These are phyloP conservation scores for Aspergillus novofumigatus DNA, from an alignment of 2,329 filamentous ascomycete genomes.

Conservation along the genomic window DNA sequence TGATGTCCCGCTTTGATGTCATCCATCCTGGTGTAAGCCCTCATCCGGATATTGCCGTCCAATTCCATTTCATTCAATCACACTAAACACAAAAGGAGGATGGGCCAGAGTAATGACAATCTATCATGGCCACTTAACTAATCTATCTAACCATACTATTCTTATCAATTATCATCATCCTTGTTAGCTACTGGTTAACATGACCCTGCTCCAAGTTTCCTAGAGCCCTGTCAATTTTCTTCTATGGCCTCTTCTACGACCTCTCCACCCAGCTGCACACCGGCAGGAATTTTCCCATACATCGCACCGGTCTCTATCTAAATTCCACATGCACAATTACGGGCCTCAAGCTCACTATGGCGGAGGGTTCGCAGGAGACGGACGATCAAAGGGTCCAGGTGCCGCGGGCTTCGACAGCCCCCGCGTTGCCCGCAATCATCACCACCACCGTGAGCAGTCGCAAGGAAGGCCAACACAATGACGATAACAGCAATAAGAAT, in stretches of 20 bases:
- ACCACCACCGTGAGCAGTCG: slow-evolving; percentile 19
- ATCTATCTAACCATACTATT: neutral
- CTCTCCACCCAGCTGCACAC: neutral
- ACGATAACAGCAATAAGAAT: slow-evolving; percentile 5
- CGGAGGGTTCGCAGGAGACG: slow-evolving; percentile 28
- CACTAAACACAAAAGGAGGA: neutral
- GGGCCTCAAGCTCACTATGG: slow-evolving; percentile 23
- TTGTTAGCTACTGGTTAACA: neutral
- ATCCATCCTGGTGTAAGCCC: slow-evolving; percentile 10
- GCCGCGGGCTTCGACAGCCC: slow-evolving; percentile 22
- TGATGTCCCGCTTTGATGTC: slow-evolving; percentile 21
- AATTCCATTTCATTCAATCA: slow-evolving; percentile 1
- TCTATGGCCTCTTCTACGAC: neutral
- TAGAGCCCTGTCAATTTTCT: slow-evolving; percentile 2
- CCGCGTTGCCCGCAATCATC: slow-evolving; percentile 19
- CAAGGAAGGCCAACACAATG: slow-evolving; percentile 9
- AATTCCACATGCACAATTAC: slow-evolving; percentile 20
- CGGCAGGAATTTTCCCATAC: neutral
- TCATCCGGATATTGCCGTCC: slow-evolving; percentile 9
- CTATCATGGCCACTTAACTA: neutral
- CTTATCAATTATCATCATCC: neutral
- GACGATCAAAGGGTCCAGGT: slow-evolving; percentile 17
- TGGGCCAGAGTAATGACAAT: neutral
- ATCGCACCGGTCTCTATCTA: neutral
- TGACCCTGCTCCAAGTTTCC: neutral